Percentiles rank a stretch among this genome's conserved stretches.
These are phyloP conservation scores for Heterobasidion parviporum DNA, from an alignment of 1,284 basidiomycete species.

Conservation along the genomic window DNA sequence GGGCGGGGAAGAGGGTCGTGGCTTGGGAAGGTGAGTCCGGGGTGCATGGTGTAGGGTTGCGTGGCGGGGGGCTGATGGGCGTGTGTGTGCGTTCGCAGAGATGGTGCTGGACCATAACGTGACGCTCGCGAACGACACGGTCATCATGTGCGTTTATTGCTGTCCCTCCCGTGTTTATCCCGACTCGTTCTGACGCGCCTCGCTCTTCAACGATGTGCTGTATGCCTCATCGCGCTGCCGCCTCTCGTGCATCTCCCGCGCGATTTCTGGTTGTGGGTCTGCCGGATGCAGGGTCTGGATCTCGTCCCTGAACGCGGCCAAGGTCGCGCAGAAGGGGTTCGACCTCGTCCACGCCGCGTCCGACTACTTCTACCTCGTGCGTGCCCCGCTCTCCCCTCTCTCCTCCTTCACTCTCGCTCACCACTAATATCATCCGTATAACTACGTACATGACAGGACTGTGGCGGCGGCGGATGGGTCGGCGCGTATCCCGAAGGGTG, in stretches of 20 bases:
- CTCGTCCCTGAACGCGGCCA: slow-evolving; percentile 31
- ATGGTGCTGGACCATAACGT: slow-evolving; percentile 9
- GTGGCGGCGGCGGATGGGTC: slow-evolving; percentile 76
- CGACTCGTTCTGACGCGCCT: not conserved
- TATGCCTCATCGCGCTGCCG: not conserved
- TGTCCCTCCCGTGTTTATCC: too few species aligned
- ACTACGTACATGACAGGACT: slow-evolving; percentile 40
- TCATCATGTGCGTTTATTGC: slow-evolving; percentile 28
- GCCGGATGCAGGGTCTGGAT: slow-evolving; percentile 46
- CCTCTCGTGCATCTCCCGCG: not conserved
- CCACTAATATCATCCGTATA: not conserved
- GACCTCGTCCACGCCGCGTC: slow-evolving; percentile 43
- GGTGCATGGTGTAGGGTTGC: too few species aligned
- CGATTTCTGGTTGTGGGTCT: not conserved
- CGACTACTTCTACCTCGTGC: slow-evolving; percentile 53
- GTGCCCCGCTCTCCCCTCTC: too few species aligned
- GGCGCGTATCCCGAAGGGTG: slow-evolving; percentile 42
- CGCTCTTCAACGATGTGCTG: too few species aligned
- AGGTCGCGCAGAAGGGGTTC: slow-evolving; percentile 39
- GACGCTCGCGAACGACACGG: slow-evolving; percentile 11
- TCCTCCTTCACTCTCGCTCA: too few species aligned
- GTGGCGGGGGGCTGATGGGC: not conserved
- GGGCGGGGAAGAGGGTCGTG: slow-evolving; percentile 46
- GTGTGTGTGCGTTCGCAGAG: slow-evolving; percentile 8
- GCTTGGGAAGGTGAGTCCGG: slow-evolving; percentile 70